These are phyloP conservation scores for Parathielavia appendiculata DNA, from an alignment of 495 filamentous ascomycete species.

Conservation along the genomic window DNA sequence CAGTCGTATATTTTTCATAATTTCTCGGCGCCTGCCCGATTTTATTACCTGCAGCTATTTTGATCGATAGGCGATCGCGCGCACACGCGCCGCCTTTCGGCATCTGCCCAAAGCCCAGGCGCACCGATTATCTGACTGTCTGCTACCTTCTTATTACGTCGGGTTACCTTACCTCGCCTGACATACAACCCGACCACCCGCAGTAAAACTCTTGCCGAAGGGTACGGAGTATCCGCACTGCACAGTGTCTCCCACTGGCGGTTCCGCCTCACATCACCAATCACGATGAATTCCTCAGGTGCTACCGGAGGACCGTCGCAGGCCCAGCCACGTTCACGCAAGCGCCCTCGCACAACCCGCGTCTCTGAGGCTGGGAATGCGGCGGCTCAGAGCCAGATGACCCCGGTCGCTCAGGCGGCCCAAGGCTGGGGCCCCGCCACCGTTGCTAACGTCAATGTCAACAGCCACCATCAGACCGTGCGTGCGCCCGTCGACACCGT, in stretches of 20 bases:
- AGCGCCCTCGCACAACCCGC: constrained; percentile 25
- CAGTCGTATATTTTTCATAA: neutral
- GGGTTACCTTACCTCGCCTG: neutral
- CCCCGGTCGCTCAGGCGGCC: constrained; percentile 17
- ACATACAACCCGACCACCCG: neutral
- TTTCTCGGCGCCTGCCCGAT: neutral
- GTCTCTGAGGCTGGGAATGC: constrained; percentile 30
- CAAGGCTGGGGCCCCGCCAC: constrained; percentile 24
- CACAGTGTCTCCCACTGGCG: constrained; percentile 21
- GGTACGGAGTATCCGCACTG: neutral
- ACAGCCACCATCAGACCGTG: constrained; percentile 27
- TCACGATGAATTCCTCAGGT: constrained; percentile 23
- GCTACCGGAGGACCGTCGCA: constrained; percentile 21
- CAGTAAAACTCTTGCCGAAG: neutral
- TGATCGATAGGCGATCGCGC: constrained; percentile 15
- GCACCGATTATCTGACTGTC: neutral
- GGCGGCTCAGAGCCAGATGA: constrained; percentile 17
- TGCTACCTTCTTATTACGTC: neutral
- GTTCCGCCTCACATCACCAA: constrained; percentile 10
- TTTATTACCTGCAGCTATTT: constrained; percentile 1
- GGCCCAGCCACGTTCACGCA: constrained; percentile 30
- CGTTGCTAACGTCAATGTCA: constrained; percentile 14
- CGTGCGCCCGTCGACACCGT: constrained; percentile 33
- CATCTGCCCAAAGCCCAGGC: neutral
- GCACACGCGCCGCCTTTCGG: constrained; percentile 12